Base-by-base conservation (phyloP, 768 basidiomycete genomes). In the Lentinula aciculospora region DNA sequence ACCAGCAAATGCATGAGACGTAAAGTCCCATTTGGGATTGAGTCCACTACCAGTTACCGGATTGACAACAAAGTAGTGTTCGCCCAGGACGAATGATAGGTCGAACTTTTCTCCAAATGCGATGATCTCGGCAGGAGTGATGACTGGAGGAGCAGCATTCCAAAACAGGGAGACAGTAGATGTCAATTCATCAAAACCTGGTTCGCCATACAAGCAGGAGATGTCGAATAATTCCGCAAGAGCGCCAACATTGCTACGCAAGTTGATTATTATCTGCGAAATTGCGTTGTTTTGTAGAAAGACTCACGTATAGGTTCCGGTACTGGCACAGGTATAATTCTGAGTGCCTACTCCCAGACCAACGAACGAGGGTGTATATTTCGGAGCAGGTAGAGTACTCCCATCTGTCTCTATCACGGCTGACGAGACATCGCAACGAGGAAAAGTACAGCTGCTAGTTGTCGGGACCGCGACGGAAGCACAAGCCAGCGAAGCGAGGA, bases 1-100 rank as follows among this genome's bases (percentile, higher is more conserved):
- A 6, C 76, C 77, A 36, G 68, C 66, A 17, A 71, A 69, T n/a
- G 64, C 63, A 4, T 69, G 69, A 5, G 74, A 73, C 9, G 77
- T 75, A 69, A 82, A 81, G 66, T 86, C 85, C 77, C 83, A 82
- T 61, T 78, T 74, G 1, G 85, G 82, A 58, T 71, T 69, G 29
- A 71, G 36, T 15, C 77, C 78, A 3, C 66, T 66, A 4, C 75
- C 77, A 4, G 73, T 68, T 56, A 73, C 63, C 4, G 78, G 71
- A 65, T 80, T 79, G 0, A 71, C 65, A 28, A 82, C 72, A 66
- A 84, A 88, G 73, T 79, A 85, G 62, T 88, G 84, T 60, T 81
- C 76, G 12, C 78, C 78, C 31, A 79, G 27, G 29, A 59, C 40
- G 53, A 36, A 32, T 31, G 48, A 25, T n/a, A 37, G 29, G 15